Conservation (phyloP, 306 rosid genomes). For the Potentilla sterilis region DNA sequence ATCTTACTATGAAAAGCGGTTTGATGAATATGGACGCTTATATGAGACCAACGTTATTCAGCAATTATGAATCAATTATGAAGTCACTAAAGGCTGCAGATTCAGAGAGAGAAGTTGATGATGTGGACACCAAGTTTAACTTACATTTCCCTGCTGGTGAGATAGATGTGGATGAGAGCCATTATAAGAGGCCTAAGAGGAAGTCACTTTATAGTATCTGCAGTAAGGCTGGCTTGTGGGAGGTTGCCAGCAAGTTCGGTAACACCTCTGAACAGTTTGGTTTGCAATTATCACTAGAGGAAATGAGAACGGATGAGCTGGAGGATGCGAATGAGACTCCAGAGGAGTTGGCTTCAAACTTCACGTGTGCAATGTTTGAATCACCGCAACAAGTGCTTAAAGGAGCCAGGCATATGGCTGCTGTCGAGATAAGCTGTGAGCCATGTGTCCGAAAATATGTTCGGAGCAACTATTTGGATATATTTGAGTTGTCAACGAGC, state of each 20-base stretch:
- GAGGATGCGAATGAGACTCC: conserved; percentile 69
- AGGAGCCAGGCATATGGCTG: conserved; percentile 96
- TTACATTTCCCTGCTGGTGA: conserved; percentile 92
- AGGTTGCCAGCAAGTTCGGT: conserved; percentile 85
- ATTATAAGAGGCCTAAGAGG: conserved; percentile 83
- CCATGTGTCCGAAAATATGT: conserved; percentile 86
- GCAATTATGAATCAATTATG: conserved; percentile 77
- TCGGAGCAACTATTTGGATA: conserved; percentile 74
- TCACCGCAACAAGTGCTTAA: conserved; percentile 83
- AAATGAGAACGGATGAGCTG: conserved; percentile 41
- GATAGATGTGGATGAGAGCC: conserved; percentile 80
- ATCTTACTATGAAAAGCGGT: conserved; percentile 63
- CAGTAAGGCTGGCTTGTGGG: conserved; percentile 89
- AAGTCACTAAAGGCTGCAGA: conserved; percentile 81
- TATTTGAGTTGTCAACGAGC: conserved; percentile 73
- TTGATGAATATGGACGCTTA: conserved; percentile 73
- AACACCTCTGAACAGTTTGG: conserved; percentile 90
- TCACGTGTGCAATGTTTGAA: conserved; percentile 75
- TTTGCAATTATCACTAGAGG: conserved; percentile 58
- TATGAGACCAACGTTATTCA: conserved; percentile 67
- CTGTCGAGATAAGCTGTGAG: conserved; percentile 96
- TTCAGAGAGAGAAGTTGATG: conserved; percentile 92
- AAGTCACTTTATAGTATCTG: conserved; percentile 55
- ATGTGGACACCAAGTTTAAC: conserved; percentile 90
- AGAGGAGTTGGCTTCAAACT: conserved; percentile 92